phyloP scores from a whole-genome alignment of 805 yeast genomes.

The Allodekkera sacchari region DNA sequence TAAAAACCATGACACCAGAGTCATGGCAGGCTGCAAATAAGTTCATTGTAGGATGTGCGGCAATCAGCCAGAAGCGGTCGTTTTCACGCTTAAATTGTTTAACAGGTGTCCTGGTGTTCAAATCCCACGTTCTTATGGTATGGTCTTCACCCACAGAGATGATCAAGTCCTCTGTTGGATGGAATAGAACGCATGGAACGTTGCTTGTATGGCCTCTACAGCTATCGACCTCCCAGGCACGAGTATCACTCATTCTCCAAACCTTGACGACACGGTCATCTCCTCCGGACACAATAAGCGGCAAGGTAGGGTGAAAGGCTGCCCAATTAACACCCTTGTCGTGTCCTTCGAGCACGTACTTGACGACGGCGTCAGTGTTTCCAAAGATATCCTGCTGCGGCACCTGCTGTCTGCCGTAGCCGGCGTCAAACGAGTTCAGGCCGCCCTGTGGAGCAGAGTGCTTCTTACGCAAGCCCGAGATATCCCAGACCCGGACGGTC shows the following conservation, averaged over 20 bases:
- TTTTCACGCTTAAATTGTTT: conserved; percentile 90
- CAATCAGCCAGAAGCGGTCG: conserved; percentile 91
- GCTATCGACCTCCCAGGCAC: conserved; percentile 99
- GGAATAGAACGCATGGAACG: conserved; percentile 83
- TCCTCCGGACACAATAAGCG: conserved; percentile 89
- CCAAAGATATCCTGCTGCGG: conserved; percentile 93
- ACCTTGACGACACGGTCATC: conserved; percentile 92
- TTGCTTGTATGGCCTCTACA: conserved; percentile 97
- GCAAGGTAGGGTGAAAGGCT: conserved; percentile 92
- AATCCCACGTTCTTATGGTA: conserved; percentile 94
- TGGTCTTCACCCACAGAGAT: conserved; percentile 93
- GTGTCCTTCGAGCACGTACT: conserved; percentile 94
- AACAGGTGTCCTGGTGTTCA: conserved; percentile 86
- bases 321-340: conserved; percentile 99
- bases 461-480: conserved; percentile 86
- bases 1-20: conserved; percentile 95
- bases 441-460: conserved; percentile 67
- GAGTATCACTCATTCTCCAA: conserved; percentile 96
- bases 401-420: conserved; percentile 39
- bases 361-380: conserved; percentile 86
- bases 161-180: conserved; percentile 87
- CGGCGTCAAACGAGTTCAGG: conserved; percentile 7
- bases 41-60: conserved; percentile 84
- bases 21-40: conserved; percentile 96
- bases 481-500: conserved; percentile 99